Conservation (phyloP, 306 rosid genomes). For the Prunus mongolica region DNA sequence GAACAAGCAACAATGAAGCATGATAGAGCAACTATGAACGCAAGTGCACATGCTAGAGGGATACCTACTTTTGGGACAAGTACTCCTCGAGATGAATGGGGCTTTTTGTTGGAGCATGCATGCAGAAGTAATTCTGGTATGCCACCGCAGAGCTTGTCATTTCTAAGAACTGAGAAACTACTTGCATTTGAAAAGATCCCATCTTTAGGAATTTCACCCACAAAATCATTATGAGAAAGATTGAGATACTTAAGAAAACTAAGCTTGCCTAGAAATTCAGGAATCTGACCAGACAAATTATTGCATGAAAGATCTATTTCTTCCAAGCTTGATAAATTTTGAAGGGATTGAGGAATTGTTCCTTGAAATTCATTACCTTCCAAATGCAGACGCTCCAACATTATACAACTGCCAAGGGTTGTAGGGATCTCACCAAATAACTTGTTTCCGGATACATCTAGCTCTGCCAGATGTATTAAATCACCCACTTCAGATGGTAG, state of each 20-base stretch:
- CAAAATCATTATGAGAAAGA: slow-evolving; percentile 9
- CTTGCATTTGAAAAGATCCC: slow-evolving; percentile 26
- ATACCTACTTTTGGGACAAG: neutral
- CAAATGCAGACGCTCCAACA: neutral
- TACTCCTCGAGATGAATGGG: neutral
- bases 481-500: neutral
- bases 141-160: slow-evolving; percentile 30
- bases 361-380: neutral
- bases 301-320: neutral
- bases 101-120: slow-evolving; percentile 8
- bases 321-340: neutral
- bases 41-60: neutral
- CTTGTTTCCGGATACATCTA: slow-evolving; percentile 13
- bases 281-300: slow-evolving; percentile 31
- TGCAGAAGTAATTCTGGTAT: slow-evolving; percentile 18
- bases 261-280: slow-evolving; percentile 17
- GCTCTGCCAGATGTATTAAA: neutral
- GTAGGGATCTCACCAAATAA: neutral
- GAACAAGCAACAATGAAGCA: neutral
- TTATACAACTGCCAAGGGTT: neutral
- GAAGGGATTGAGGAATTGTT: neutral
- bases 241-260: neutral
- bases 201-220: neutral
- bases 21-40: neutral
- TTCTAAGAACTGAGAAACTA: slow-evolving; percentile 13